Evolutionary conservation across 305 asterid genomes (phyloP).

Genomic region (Fraxinus velutina): DNA sequence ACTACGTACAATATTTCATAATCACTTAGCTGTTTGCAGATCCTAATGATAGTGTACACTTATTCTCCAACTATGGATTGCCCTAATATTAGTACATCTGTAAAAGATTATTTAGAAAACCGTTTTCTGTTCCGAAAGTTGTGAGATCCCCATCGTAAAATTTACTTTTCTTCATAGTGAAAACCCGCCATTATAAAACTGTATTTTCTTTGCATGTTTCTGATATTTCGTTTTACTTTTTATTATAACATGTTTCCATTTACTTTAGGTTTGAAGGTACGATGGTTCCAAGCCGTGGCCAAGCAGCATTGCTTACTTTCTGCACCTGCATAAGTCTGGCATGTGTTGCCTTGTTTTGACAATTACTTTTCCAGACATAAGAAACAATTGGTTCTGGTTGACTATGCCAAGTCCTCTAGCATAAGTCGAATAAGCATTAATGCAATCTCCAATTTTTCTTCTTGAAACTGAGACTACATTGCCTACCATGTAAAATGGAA

Average conservation of each 20-base stretch:
- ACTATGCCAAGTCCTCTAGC: slow-evolving; percentile 76
- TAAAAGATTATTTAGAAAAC: too few species aligned
- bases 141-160: neutral
- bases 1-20: neutral
- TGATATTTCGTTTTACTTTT: neutral
- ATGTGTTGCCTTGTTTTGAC: slow-evolving; percentile 93
- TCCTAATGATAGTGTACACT: too few species aligned
- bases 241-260: neutral
- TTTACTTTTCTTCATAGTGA: neutral
- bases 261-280: slow-evolving; percentile 73
- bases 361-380: slow-evolving; percentile 75
- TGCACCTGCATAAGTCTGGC: slow-evolving; percentile 92
- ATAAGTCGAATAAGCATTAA: slow-evolving; percentile 39
- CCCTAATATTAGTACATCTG: too few species aligned
- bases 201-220: neutral
- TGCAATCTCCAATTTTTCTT: neutral
- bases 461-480: neutral
- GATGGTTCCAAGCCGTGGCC: slow-evolving; percentile 93
- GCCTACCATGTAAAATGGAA: slow-evolving; percentile 2
- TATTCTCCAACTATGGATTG: neutral
- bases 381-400: slow-evolving; percentile 84
- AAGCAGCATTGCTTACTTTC: slow-evolving; percentile 88
- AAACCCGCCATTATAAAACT: neutral
- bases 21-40: too few species aligned
- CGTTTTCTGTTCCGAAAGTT: neutral